Evolutionary conservation across 2,329 filamentous ascomycete species (phyloP).

Genomic region (Aspergillus awamori): DNA sequence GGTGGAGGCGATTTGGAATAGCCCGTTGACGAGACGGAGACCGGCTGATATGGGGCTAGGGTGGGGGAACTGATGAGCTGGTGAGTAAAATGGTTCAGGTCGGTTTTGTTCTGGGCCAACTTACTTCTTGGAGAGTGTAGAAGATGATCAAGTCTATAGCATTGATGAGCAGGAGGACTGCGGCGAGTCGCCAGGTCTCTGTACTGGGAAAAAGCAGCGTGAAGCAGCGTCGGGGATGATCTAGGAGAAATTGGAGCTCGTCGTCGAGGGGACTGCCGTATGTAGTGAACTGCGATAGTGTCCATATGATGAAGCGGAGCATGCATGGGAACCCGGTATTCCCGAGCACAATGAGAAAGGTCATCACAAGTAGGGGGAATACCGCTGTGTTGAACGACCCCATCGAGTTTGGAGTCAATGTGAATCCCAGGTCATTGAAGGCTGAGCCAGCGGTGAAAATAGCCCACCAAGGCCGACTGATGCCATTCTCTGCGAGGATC

Average conservation of each 20-base stretch:
- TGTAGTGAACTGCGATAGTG: conserved; percentile 67
- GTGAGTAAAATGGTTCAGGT: neutral
- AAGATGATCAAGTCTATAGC: conserved; percentile 83
- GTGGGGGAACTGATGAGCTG: conserved; percentile 42
- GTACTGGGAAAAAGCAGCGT: conserved; percentile 84
- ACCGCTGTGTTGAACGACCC: conserved; percentile 76
- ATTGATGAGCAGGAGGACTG: conserved; percentile 78
- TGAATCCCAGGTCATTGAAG: conserved; percentile 90
- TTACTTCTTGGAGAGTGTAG: conserved; percentile 75
- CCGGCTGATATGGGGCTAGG: conserved; percentile 70
- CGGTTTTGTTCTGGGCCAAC: conserved; percentile 33
- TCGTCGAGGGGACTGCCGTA: conserved; percentile 72
- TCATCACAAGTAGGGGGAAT: conserved; percentile 73
- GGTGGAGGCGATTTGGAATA: conserved; percentile 83
- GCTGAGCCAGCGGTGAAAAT: conserved; percentile 83
- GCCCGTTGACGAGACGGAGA: conserved; percentile 7
- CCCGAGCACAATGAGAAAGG: conserved; percentile 84
- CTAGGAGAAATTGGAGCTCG: conserved; percentile 82
- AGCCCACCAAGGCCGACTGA: conserved; percentile 78
- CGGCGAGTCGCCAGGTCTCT: conserved; percentile 92
- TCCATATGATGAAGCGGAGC: conserved; percentile 89
- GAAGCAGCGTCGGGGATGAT: conserved; percentile 92
- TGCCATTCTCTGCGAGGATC: conserved; percentile 61
- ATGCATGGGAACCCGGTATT: conserved; percentile 94
- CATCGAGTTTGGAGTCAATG: conserved; percentile 90